Evolutionary conservation across 2,329 filamentous ascomycete species (phyloP).

Genomic region (Leptographium lundbergii): DNA sequence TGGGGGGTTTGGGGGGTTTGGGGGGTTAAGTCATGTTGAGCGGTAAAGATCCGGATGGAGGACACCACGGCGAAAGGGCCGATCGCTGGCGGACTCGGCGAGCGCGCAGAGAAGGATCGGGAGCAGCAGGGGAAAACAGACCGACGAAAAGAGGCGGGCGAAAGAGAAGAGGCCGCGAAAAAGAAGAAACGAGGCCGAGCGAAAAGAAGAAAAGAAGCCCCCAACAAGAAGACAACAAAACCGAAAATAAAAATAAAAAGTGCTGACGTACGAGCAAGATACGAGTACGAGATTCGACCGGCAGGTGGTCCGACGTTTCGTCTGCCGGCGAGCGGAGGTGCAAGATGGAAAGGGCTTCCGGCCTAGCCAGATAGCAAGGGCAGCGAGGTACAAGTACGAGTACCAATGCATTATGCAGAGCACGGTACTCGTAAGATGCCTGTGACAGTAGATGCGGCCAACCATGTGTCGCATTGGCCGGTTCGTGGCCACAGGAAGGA

Average conservation of each 20-base stretch:
- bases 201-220: not conserved
- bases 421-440: not conserved
- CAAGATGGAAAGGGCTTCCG: not conserved
- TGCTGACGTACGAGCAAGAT: not conserved
- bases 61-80: not conserved
- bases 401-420: not conserved
- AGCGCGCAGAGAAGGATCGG: not conserved
- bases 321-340: not conserved
- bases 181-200: not conserved
- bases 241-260: not conserved
- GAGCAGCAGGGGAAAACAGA: not conserved
- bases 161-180: too few species aligned
- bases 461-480: not conserved
- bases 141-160: too few species aligned
- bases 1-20: not conserved
- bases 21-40: not conserved
- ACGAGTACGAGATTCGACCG: not conserved
- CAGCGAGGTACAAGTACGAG: not conserved
- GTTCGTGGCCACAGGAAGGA: not conserved
- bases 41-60: not conserved
- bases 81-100: not conserved
- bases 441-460: not conserved
- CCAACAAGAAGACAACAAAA: not conserved
- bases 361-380: not conserved
- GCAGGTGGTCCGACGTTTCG: not conserved